Evolutionary conservation across 371 early-diverging fungal genomes (phyloP).

Genomic region (Ecytonucleospora hepatopenaei): DNA sequence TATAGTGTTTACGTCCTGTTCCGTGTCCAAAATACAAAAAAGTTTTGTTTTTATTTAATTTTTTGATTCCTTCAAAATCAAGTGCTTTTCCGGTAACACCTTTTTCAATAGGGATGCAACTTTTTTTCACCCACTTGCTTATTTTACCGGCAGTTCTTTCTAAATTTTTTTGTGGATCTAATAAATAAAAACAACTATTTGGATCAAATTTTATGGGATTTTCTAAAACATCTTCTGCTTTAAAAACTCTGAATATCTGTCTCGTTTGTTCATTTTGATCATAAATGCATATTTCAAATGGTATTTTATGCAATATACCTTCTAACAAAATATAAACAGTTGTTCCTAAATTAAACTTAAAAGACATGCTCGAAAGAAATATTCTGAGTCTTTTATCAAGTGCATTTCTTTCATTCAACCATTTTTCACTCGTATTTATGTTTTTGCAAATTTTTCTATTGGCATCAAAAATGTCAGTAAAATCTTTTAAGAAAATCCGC

Average conservation of each 20-base stretch:
- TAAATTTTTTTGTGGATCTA: slow-evolving; percentile 51
- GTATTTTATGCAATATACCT: not conserved
- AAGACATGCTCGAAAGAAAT: not conserved
- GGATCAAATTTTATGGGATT: not conserved
- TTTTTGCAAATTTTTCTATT: slow-evolving; percentile 20
- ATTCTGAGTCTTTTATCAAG: slow-evolving; percentile 25
- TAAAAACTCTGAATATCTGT: slow-evolving; percentile 25
- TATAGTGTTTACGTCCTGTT: slow-evolving; percentile 71
- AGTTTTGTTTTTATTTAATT: slow-evolving; percentile 8
- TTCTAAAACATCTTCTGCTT: not conserved
- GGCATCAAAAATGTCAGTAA: slow-evolving; percentile 11
- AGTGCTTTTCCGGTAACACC: slow-evolving; percentile 16
- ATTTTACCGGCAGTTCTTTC: slow-evolving; percentile 33
- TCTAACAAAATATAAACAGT: not conserved
- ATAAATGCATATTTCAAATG: not conserved
- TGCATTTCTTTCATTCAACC: slow-evolving; percentile 37
- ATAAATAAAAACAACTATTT: slow-evolving; percentile 39
- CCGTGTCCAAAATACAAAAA: slow-evolving; percentile 84
- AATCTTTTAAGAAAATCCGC: not conserved
- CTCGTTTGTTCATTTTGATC: not conserved
- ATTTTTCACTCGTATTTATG: slow-evolving; percentile 12
- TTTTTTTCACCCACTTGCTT: slow-evolving; percentile 1
- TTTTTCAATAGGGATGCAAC: not conserved
- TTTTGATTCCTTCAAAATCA: slow-evolving; percentile 1
- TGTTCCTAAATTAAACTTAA: not conserved